Percentiles rank a stretch among this genome's conserved stretches.
Evolutionary conservation across 164 flowering plant species (phyloP).

Genomic region (Piper betle): DNA sequence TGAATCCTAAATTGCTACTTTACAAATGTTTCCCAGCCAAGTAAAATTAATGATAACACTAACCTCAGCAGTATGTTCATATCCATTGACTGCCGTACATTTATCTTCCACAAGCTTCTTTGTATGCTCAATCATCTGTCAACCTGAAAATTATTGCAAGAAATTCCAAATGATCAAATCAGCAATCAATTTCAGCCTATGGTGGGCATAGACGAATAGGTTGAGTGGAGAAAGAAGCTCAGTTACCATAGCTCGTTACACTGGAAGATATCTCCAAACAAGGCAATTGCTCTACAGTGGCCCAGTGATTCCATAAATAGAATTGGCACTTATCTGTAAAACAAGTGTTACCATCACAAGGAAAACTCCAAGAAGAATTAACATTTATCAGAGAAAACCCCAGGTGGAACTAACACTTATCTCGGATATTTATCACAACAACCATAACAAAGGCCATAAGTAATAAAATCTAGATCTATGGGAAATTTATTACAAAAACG

Average conservation of each 20-base stretch:
- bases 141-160: constrained; percentile 31
- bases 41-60: constrained; percentile 1
- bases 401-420: no score
- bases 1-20: no score
- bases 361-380: not conserved
- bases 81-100: constrained; percentile 68
- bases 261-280: constrained; percentile 97
- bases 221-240: not conserved
- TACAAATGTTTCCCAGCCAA: not conserved
- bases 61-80: constrained; percentile 92
- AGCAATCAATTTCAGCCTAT: not conserved
- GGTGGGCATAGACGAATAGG: not conserved
- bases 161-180: not conserved
- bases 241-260: constrained; percentile 93
- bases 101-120: constrained; percentile 88
- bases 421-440: no score
- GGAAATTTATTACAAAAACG: no score
- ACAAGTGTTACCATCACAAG: constrained; percentile 2
- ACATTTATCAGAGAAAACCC: no score
- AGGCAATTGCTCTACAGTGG: constrained; percentile 90
- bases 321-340: constrained; percentile 93
- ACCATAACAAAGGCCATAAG: no score
- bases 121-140: constrained; percentile 97
- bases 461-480: no score
- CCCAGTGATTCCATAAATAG: constrained; percentile 99